These are phyloP conservation scores for Paratinospora sagittata DNA, from an alignment of 164 flowering plant species.

Conservation along the genomic window DNA sequence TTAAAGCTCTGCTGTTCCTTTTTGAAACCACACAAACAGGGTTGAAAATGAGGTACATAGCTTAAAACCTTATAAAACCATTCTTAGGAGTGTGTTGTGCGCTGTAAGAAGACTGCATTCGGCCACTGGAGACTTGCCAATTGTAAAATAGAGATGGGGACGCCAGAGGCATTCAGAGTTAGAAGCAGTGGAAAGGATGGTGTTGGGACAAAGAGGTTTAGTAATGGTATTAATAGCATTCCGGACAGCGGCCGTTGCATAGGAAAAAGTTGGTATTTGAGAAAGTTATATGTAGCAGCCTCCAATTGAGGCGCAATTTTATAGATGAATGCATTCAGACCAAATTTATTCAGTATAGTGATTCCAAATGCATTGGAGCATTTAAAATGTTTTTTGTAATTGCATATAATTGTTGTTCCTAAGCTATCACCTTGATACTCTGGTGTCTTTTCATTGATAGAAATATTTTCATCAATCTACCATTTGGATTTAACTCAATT, in stretches of 20 bases:
- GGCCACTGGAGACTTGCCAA: neutral
- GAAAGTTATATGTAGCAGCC: neutral
- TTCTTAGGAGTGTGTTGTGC: neutral
- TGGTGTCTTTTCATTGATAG: too few relatives aligned
- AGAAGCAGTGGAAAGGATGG: neutral
- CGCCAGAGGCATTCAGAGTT: neutral
- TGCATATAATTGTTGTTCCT: neutral
- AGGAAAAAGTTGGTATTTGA: neutral
- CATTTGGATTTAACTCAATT: too few relatives aligned
- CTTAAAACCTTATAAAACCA: neutral
- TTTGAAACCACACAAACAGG: neutral
- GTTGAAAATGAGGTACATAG: neutral
- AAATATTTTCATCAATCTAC: too few relatives aligned
- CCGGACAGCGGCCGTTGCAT: neutral
- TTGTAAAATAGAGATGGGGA: neutral
- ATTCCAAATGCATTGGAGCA: neutral
- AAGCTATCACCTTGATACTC: neutral
- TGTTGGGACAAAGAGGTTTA: neutral
- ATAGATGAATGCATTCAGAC: neutral
- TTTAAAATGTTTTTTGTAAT: neutral
- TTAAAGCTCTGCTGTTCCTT: neutral
- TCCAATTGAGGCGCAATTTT: slow-evolving; percentile 2
- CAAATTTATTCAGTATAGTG: neutral
- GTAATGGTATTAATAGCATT: neutral
- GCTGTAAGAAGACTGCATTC: neutral